Conservation (phyloP, 208 protist species). For the Crithidia expoeki region DNA sequence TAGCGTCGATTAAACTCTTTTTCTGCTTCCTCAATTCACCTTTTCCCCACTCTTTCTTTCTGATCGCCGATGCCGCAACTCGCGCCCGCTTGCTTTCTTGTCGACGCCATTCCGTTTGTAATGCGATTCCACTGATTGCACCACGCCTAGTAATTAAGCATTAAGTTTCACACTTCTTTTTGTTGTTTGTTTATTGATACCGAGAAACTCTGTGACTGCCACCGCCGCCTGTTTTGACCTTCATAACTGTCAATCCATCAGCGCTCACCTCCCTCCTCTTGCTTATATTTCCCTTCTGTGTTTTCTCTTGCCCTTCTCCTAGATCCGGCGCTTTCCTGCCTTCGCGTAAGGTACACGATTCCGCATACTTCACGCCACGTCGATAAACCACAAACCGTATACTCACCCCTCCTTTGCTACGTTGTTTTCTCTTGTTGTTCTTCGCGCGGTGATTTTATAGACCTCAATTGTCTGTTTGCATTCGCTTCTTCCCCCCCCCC, state of each 20-base stretch:
- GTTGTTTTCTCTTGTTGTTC: neutral
- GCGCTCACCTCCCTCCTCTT: neutral
- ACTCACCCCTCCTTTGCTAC: neutral
- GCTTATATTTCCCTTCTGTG: neutral
- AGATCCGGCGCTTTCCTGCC: constrained; percentile 1
- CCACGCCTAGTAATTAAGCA: too few species aligned
- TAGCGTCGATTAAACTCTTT: too few species aligned
- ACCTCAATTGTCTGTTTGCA: neutral
- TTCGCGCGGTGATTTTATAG: constrained; percentile 4
- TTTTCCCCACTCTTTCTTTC: too few species aligned
- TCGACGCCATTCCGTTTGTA: too few species aligned
- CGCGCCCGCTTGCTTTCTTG: too few species aligned
- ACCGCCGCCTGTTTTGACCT: neutral
- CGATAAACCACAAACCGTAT: neutral
- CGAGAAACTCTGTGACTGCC: too few species aligned
- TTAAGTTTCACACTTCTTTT: too few species aligned
- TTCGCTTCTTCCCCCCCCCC: too few species aligned
- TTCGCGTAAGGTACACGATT: neutral
- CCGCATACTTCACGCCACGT: neutral
- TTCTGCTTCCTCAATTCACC: too few species aligned
- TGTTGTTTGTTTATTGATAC: too few species aligned
- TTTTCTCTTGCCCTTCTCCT: constrained; percentile 2
- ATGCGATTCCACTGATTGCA: too few species aligned
- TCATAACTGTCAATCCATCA: neutral
- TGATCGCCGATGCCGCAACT: too few species aligned